A percentile compares a stretch with the other conserved stretches of the same genome.
Evolutionary conservation across 192 early-diverging fungal species (phyloP).

Genomic region (Coemansia sp.): DNA sequence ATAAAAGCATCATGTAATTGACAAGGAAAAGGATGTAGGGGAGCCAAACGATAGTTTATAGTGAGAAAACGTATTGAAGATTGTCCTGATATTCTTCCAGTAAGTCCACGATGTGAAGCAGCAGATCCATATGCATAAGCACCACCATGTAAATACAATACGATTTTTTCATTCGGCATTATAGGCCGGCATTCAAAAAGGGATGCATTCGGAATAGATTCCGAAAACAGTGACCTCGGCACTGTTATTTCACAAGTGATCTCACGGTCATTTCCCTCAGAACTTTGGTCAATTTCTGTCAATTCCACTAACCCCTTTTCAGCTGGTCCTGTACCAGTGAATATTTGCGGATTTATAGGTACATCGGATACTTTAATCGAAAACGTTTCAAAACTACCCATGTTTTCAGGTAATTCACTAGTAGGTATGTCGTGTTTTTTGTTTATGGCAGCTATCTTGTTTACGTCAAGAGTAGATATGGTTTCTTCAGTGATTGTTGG

Average conservation of each 20-base stretch:
- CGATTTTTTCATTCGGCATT: conserved; percentile 39
- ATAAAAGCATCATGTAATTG: conserved; percentile 62
- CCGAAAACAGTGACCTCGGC: conserved; percentile 5
- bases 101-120: conserved; percentile 48
- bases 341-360: conserved; percentile 9
- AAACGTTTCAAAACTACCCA: conserved; percentile 12
- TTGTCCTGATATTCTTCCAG: conserved; percentile 54
- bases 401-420: conserved; percentile 5
- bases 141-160: conserved; percentile 79
- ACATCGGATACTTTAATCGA: conserved; percentile 15
- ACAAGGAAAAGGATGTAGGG: conserved; percentile 50
- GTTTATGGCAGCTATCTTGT: conserved; percentile 6
- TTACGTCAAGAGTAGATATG: conserved; percentile 43
- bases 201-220: background rate
- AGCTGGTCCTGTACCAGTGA: conserved; percentile 22
- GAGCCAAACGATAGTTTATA: conserved; percentile 44
- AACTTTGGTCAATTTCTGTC: conserved; percentile 6
- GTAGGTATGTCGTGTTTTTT: conserved; percentile 15
- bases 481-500: conserved; percentile 12
- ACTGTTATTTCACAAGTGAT: conserved; percentile 26
- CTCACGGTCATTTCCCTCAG: background rate
- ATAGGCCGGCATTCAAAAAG: conserved; percentile 21
- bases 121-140: conserved; percentile 56
- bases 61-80: conserved; percentile 34
- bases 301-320: conserved; percentile 19